Conservation (phyloP, 257 asterid genomes). For the Rehmannia glutinosa region DNA sequence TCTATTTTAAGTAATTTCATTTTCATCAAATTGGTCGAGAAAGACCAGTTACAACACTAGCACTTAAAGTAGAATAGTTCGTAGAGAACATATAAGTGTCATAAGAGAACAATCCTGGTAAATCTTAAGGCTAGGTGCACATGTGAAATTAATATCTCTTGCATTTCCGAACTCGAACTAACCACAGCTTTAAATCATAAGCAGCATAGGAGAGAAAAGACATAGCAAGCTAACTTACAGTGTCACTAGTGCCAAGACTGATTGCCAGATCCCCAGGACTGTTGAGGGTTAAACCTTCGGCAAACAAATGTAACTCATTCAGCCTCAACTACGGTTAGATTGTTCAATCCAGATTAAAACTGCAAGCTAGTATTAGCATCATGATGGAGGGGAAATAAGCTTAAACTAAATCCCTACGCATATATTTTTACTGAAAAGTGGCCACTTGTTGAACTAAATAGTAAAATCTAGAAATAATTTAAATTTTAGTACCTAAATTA, state of each 20-base stretch:
- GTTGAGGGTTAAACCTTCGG: conserved; percentile 72
- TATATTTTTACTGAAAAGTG: not conserved
- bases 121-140: not conserved
- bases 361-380: not conserved
- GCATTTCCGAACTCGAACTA: not conserved
- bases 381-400: not conserved
- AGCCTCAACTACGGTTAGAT: not conserved
- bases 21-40: not conserved
- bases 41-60: not conserved
- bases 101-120: not conserved
- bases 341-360: not conserved
- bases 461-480: no score
- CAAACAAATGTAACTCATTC: conserved; percentile 14
- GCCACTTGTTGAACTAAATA: not conserved
- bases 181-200: not conserved
- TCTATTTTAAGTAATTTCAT: not conserved
- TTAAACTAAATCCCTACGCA: not conserved
- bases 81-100: not conserved
- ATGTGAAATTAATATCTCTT: not conserved
- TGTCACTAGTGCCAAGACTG: conserved; percentile 97
- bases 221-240: conserved; percentile 44
- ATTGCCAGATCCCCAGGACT: conserved; percentile 86
- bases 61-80: not conserved
- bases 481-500: no score
- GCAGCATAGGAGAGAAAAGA: not conserved